Evolutionary conservation across 2,329 filamentous ascomycete species (phyloP), one percentile per base, ranked within the genome.

Genomic region (Ascochyta pisi): DNA sequence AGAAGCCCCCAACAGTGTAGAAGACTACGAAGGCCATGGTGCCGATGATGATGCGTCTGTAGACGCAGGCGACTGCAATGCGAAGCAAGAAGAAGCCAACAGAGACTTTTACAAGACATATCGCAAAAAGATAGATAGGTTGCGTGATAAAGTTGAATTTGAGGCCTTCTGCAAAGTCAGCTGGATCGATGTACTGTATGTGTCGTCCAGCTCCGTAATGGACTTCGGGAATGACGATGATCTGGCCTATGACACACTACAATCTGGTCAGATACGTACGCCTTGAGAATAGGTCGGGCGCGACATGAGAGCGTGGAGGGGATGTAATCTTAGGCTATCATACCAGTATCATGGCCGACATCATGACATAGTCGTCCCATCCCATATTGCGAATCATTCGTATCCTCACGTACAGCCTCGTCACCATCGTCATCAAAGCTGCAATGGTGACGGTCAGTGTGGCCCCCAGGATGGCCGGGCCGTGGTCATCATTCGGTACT

Each of bases 131-230:
- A 49, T 77, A 83, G 2, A 83, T 71, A 0, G 76, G 76, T 50
- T 83, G 81, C 3, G 76, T 76, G 16, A 81, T 74, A 50, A 83
- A 76, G 50, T 85, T 74, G 6, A 80, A 77, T 62, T 83, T 80
- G 57, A 78, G 77, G 2, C 76, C 81, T 1, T 57, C 65, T 16
- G 50, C 35, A 42, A 73, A 73, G n/a, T 76, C 59, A 4, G 63
- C 60, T 0, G 67, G 61, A 1, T 74, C 61, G 39, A 83, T 75
- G 54, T 82, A 77, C 12, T 75, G 75, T 3, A 75, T 68, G 42
- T 84, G 81, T 42, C 69, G 71, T 6, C 81, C 82, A n/a, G 77
- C 79, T 3, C 81, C 81, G 40, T 78, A 69, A 1, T 67, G 50
- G 3, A 82, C 76, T 43, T 80, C 69, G 0, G 70, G 71, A 13